These are phyloP conservation scores for Globisporangium spinosum DNA, from an alignment of 352 stramenopile species.

Conservation along the genomic window DNA sequence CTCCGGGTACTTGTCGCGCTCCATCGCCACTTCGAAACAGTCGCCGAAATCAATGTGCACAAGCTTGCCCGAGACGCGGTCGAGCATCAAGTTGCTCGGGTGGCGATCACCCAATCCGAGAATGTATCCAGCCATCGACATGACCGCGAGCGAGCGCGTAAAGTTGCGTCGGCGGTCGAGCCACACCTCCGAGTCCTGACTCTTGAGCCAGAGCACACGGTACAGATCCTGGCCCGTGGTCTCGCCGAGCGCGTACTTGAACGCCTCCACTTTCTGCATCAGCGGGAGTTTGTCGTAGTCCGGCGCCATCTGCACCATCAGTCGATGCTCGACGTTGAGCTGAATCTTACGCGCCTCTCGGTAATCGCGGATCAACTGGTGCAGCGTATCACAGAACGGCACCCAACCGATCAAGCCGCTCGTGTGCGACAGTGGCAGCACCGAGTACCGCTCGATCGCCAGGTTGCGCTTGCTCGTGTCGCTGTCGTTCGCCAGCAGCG, in stretches of 20 bases:
- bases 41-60: conserved; percentile 99
- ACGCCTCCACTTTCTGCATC: conserved; percentile 99
- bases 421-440: conserved; percentile 98
- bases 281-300: conserved; percentile 99
- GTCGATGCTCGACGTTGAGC: conserved; percentile 95
- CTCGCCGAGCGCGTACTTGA: conserved; percentile 91
- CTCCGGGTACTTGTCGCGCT: conserved; percentile 99
- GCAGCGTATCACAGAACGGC: conserved; percentile 98
- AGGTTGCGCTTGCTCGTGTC: conserved; percentile 98
- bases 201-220: conserved; percentile 99
- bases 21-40: conserved; percentile 99
- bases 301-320: conserved; percentile 96
- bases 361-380: conserved; percentile 98
- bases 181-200: conserved; percentile 98
- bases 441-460: conserved; percentile 97
- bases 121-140: conserved; percentile 99
- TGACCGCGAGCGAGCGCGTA: conserved; percentile 98
- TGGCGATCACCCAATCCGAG: conserved; percentile 99
- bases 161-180: conserved; percentile 98
- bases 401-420: conserved; percentile 99
- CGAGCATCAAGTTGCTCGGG: conserved; percentile 99
- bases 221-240: conserved; percentile 98
- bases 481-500: conserved; percentile 96
- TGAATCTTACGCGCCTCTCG: conserved; percentile 91
- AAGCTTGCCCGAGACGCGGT: conserved; percentile 98